Evolutionary conservation across 2,329 filamentous ascomycete species (phyloP).

Genomic region (Colletotrichum sidae): DNA sequence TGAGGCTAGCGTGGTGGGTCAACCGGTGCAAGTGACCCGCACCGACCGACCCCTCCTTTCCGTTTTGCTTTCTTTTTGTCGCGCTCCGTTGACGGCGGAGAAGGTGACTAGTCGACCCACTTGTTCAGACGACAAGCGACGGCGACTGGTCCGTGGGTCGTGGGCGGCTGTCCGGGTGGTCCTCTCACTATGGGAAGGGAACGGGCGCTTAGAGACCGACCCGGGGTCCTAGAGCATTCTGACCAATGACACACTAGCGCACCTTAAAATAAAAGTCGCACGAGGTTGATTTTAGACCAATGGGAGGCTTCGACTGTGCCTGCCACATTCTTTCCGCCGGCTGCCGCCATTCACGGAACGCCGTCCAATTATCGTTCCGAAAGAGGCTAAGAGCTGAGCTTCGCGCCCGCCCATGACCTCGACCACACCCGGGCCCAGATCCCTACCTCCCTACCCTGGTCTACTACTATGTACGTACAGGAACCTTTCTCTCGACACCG

Average conservation of each 20-base stretch:
- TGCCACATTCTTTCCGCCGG: conserved; percentile 4
- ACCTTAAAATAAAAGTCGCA: conserved; percentile 42
- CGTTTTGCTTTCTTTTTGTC: conserved; percentile 19
- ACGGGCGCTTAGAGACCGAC: conserved; percentile 34
- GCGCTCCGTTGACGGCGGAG: conserved; percentile 30
- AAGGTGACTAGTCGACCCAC: conserved; percentile 5
- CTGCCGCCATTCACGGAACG: conserved; percentile 25
- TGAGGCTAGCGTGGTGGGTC: conserved; percentile 22
- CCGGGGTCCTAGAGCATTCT: background rate
- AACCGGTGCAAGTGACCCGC: background rate
- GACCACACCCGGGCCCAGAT: background rate
- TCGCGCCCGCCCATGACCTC: conserved; percentile 26
- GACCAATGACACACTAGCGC: conserved; percentile 44
- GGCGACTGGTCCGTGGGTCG: conserved; percentile 13
- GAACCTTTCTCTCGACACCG: background rate
- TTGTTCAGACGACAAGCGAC: conserved; percentile 31
- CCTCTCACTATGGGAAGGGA: background rate
- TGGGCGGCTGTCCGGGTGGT: conserved; percentile 1
- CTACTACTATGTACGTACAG: too few relatives aligned
- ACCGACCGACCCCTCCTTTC: conserved; percentile 23
- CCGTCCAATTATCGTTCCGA: conserved; percentile 21
- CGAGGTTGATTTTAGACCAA: conserved; percentile 46
- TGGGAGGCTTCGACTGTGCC: conserved; percentile 30
- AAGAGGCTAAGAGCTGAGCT: conserved; percentile 7
- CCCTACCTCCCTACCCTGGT: background rate